Base-by-base conservation (phyloP, 2,329 filamentous ascomycete genomes). In the Penicillium sp. region DNA sequence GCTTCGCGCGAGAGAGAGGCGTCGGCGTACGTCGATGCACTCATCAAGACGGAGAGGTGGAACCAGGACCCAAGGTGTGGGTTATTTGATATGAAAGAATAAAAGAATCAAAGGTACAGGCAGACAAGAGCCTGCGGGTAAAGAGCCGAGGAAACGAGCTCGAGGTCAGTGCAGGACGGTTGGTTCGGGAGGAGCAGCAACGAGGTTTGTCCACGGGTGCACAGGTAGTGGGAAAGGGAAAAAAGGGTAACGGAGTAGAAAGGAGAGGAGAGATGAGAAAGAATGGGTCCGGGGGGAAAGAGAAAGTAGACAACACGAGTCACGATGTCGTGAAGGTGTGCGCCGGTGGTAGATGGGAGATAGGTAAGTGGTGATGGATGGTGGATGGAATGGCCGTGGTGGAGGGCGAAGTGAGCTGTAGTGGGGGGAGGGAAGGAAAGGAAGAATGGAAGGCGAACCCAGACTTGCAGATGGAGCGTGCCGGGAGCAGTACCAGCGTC, bases 1-100 rank as follows among this genome's bases (percentile, higher is more conserved):
- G 73, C 73, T 72, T 74, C 73, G 69, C 75, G 75, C 68, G 75
- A 66, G 69, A 77, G 71, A 72, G 75, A 75, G 68, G 73, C 70
- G 69, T 76, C 75, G 60, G 73, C 64, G 66, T 72, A 77, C 65
- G 73, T 73, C 67, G 74, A 69, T 67, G 71, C 73, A 75, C 74
- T 77, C 75, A 77, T 77, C 71, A 75, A 77, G 74, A 69, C 60
- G 54, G 67, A 40, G 24, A 51, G 44, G 61, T 64, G 58, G 59
- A 60, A 62, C 55, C 62, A 54, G 61, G 56, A 63, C 60, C 49
- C 54, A 61, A 57, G 56, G 60, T 64, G 52, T 66, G 55, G 39
- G 41, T 24, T 36, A 14, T 46, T 54, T 44, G 39, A 54, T 54
- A 54, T 13, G 58, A 54, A 54, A 55, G 60, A 52, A 60, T 55